Percentiles rank a stretch among this genome's conserved stretches.
Conservation (phyloP, 1,284 basidiomycete genomes). For the Lignosus rhinocerotis region DNA sequence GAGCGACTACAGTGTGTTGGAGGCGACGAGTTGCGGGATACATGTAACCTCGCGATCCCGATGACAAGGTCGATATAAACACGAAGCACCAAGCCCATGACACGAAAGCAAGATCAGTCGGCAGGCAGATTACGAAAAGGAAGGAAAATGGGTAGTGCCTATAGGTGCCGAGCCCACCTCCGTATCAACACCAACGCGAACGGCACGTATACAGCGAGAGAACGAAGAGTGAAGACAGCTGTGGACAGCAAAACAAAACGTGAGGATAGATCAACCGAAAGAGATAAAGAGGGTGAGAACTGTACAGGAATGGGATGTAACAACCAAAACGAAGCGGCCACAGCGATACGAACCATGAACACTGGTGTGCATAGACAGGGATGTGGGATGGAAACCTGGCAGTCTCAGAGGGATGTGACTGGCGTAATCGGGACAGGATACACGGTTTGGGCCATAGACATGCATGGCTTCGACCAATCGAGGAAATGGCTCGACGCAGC, state of each 20-base stretch:
- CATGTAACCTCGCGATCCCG: neutral
- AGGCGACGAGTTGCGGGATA: neutral
- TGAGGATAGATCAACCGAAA: neutral
- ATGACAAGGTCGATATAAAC: neutral
- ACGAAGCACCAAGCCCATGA: neutral
- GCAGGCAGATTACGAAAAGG: neutral
- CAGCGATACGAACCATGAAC: neutral
- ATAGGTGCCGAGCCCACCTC: neutral
- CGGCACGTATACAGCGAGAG: neutral
- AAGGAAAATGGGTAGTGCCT: neutral
- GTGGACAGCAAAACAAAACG: constrained; percentile 23
- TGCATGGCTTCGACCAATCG: neutral
- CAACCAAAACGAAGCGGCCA: neutral
- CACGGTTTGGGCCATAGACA: neutral
- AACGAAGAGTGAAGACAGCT: constrained; percentile 5
- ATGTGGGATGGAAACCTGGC: neutral
- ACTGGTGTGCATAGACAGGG: neutral
- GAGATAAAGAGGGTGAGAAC: neutral
- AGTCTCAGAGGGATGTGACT: neutral
- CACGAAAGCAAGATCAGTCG: neutral
- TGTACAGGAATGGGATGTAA: neutral
- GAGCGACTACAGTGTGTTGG: neutral
- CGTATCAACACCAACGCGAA: neutral
- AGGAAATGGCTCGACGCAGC: neutral
- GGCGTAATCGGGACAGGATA: neutral